Evolutionary conservation across 768 basidiomycete genomes (phyloP).

Genomic region (Lentinula sp.): DNA sequence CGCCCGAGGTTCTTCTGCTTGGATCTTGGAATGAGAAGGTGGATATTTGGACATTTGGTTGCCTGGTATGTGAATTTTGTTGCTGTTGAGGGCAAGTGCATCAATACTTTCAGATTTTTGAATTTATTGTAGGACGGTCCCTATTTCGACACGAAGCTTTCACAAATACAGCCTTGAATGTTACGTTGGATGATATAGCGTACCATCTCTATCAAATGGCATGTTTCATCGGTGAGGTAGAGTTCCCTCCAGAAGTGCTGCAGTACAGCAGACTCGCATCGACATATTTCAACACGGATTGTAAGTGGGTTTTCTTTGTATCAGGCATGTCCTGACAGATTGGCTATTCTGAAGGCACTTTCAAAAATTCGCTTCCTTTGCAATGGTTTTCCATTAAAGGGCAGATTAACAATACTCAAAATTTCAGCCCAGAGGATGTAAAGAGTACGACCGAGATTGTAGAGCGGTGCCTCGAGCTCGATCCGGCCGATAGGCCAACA

Average conservation of each 20-base stretch:
- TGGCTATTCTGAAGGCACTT: neutral
- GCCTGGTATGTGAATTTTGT: constrained; percentile 8
- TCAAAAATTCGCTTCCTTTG: neutral
- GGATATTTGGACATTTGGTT: constrained; percentile 15
- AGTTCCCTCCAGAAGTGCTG: neutral
- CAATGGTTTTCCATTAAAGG: neutral
- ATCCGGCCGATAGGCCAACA: constrained; percentile 9
- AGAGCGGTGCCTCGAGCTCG: constrained; percentile 8
- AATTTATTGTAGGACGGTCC: constrained; percentile 4
- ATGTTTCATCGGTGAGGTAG: neutral
- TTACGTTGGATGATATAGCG: neutral
- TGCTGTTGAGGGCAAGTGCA: too few species aligned
- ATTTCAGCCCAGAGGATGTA: neutral
- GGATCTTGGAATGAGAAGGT: constrained; percentile 9
- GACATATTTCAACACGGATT: neutral
- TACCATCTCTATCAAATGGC: constrained; percentile 6
- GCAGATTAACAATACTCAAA: neutral
- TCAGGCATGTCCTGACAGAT: too few species aligned
- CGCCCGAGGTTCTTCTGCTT: constrained; percentile 11
- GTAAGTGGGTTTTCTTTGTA: neutral
- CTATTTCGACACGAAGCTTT: constrained; percentile 1
- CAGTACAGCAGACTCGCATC: neutral
- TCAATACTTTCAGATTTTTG: constrained; percentile 4
- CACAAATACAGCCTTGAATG: neutral
- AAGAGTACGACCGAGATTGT: constrained; percentile 6